A percentile compares a stretch with the other conserved stretches of the same genome.
Evolutionary conservation across 495 filamentous ascomycete species (phyloP).

Genomic region (Alectoria sarmentosa): DNA sequence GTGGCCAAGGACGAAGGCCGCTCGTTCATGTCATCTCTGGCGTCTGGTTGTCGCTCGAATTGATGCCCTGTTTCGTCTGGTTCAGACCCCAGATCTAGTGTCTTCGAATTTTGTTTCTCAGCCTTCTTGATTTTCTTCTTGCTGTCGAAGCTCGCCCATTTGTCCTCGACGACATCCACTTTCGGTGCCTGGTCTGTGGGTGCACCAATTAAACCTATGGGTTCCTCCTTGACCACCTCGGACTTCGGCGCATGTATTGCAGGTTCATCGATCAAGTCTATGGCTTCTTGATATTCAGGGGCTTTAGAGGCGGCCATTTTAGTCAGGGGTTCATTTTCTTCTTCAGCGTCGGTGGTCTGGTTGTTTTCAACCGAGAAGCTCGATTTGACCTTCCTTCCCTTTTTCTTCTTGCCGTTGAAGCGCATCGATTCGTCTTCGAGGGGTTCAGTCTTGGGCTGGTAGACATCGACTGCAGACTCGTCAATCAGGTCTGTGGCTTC

Average conservation of each 20-base stretch:
- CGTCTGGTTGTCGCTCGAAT: constrained; percentile 1
- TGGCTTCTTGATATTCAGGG: neutral
- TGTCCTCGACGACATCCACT: neutral
- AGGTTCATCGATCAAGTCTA: neutral
- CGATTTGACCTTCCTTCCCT: neutral
- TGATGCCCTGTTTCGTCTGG: neutral
- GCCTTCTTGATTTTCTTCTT: constrained; percentile 28
- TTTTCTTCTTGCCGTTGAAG: neutral
- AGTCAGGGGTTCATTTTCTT: neutral
- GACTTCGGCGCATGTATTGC: neutral
- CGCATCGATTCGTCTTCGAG: constrained; percentile 2
- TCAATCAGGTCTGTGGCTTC: neutral
- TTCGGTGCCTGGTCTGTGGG: neutral
- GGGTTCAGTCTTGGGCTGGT: neutral
- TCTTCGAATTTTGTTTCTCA: neutral
- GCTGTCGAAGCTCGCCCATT: constrained; percentile 24
- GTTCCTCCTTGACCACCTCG: neutral
- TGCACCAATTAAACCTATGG: neutral
- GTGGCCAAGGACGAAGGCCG: neutral
- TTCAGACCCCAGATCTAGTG: neutral
- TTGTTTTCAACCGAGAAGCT: neutral
- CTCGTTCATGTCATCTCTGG: neutral
- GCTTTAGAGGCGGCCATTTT: neutral
- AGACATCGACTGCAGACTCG: neutral
- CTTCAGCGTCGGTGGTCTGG: neutral